Percentiles rank a stretch among this genome's conserved stretches.
Conservation (phyloP, 345 rosid species). For the Gossypium herbaceum region DNA sequence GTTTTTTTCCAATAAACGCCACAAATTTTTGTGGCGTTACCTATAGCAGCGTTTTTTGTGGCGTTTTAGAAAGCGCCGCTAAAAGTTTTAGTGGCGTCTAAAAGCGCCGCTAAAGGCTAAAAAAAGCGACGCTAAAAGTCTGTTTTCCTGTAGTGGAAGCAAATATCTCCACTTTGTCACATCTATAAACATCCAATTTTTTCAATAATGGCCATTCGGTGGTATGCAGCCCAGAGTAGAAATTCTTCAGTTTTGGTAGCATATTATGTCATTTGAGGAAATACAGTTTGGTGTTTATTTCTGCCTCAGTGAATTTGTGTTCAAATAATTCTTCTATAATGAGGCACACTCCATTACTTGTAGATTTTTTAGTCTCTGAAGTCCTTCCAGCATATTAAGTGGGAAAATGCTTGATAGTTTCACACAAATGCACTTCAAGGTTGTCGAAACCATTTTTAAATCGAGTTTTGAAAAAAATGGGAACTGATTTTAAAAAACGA, state of each 20-base stretch:
- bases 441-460: too few relatives aligned
- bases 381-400: not conserved
- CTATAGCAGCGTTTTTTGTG: too few relatives aligned
- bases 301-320: not conserved
- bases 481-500: too few relatives aligned
- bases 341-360: not conserved
- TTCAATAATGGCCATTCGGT: constrained; percentile 17
- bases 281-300: not conserved
- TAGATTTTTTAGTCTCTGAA: not conserved
- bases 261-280: not conserved
- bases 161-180: constrained; percentile 15
- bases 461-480: too few relatives aligned
- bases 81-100: too few relatives aligned
- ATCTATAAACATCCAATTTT: not conserved
- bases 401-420: constrained; percentile 3
- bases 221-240: constrained; percentile 9
- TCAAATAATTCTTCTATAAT: constrained; percentile 7
- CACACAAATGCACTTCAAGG: not conserved
- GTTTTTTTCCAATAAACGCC: too few relatives aligned
- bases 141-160: too few relatives aligned
- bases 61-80: too few relatives aligned
- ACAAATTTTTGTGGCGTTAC: too few relatives aligned
- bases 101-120: too few relatives aligned
- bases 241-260: constrained; percentile 9
- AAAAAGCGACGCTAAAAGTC: too few relatives aligned